Percentiles rank a stretch among this genome's conserved stretches.
These are phyloP conservation scores for Hypoxylon sp. DNA, from an alignment of 2,329 filamentous ascomycete genomes.

Conservation along the genomic window DNA sequence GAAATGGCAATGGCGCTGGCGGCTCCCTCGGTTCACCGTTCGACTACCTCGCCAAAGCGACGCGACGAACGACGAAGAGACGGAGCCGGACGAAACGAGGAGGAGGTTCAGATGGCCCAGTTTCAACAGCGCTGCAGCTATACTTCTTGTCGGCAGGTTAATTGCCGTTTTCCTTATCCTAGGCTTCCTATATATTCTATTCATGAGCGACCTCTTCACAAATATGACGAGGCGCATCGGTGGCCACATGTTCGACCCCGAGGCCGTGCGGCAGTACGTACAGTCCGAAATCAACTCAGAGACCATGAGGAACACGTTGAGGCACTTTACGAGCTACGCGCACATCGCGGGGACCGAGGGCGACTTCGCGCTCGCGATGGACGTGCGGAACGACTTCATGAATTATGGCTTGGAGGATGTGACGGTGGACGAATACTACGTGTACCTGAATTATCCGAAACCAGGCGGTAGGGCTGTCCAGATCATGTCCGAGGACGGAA, in stretches of 20 bases:
- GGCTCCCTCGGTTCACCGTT: constrained; percentile 66
- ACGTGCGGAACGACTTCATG: constrained; percentile 83
- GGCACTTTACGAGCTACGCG: constrained; percentile 85
- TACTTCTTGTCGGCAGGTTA: constrained; percentile 79
- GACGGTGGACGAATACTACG: constrained; percentile 82
- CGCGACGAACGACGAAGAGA: constrained; percentile 33
- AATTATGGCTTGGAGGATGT: constrained; percentile 82
- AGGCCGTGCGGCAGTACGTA: constrained; percentile 82
- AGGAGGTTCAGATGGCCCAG: constrained; percentile 55
- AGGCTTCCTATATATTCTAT: constrained; percentile 84
- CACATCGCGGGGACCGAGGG: constrained; percentile 96
- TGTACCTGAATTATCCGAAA: constrained; percentile 93
- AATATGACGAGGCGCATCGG: constrained; percentile 73
- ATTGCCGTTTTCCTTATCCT: constrained; percentile 83
- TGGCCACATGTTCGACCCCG: constrained; percentile 84
- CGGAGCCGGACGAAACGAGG: constrained; percentile 46
- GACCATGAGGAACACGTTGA: constrained; percentile 79
- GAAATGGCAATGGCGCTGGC: constrained; percentile 70
- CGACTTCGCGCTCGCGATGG: constrained; percentile 87
- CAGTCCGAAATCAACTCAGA: constrained; percentile 79
- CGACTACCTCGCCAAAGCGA: constrained; percentile 61
- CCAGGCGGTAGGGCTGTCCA: constrained; percentile 83
- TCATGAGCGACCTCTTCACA: constrained; percentile 87
- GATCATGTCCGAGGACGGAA: constrained; percentile 78
- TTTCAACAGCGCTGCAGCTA: constrained; percentile 60